Percentiles rank a stretch among this genome's conserved stretches.
phyloP scores from a whole-genome alignment of 202 grass and related monocot species.

The Cymbopogon flexuosus region DNA sequence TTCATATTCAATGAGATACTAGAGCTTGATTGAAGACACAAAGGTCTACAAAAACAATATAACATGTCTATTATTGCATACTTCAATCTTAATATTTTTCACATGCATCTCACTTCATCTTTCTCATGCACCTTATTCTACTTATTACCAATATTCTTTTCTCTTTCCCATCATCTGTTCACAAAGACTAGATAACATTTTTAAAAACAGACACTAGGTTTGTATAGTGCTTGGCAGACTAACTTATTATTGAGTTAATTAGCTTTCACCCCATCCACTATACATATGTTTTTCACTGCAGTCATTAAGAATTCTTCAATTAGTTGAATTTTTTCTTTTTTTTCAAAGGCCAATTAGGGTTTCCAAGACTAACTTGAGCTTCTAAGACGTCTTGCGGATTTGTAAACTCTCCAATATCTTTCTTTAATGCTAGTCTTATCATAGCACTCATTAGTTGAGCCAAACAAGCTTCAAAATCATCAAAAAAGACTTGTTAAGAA shows the following conservation, averaged over 20 bases:
- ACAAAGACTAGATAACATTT: background rate
- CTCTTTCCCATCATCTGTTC: background rate
- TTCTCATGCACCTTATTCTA: background rate
- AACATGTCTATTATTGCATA: background rate
- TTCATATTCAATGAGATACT: background rate
- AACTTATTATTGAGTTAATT: background rate
- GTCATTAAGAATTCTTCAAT: background rate
- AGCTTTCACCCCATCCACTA: too few species aligned
- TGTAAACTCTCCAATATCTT: too few species aligned
- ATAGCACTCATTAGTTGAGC: background rate
- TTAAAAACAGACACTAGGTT: background rate
- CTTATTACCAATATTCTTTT: background rate
- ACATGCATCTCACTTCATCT: background rate
- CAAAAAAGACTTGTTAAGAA: too few species aligned
- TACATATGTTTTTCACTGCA: background rate
- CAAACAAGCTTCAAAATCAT: too few species aligned
- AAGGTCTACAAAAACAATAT: background rate
- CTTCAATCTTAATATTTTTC: background rate
- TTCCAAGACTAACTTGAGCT: too few species aligned
- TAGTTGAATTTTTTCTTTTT: background rate
- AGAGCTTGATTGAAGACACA: background rate
- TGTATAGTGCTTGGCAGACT: background rate
- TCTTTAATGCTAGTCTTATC: background rate
- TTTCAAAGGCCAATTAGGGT: background rate
- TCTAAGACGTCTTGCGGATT: background rate